Evolutionary conservation across 208 protist genomes (phyloP), one percentile per base, ranked within the genome.

Genomic region (Leishmania tropica): DNA sequence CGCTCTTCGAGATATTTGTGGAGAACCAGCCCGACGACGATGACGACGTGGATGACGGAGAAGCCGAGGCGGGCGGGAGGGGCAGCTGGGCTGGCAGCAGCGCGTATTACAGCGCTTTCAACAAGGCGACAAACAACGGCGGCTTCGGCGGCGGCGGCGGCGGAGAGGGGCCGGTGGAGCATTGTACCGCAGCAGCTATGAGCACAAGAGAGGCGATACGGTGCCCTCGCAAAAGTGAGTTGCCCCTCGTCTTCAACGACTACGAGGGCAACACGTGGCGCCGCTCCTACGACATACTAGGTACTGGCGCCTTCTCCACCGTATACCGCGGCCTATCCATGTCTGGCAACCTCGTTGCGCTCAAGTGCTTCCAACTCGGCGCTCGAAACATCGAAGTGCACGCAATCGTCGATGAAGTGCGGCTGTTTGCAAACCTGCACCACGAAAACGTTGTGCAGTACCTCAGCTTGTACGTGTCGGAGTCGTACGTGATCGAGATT

Each of bases 361-460:
- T 96, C 48, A 96, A 96, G 82, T 96, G 90, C 81, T 91, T 96
- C 47, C 85, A 85, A 40, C 85, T 96, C 1, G 78, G 87, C 21
- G 76, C 89, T 8, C 85, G 88, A 37, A 85, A 94, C 79, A 83
- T 93, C 65, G 85, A 93, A 67, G 71, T 90, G 60, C 71, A 87
- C 28, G 81, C 75, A 17, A 84, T 96, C 31, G 79, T 89, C 19
- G 86, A 91, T 19, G 95, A 97, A 81, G 79, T 97, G 51, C 84
- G 86, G 15, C 71, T 96, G 15, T 87, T 96, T 6, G 85, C 88
- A 31, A 88, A 87, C 40, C 81, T 96, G 48, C 81, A 90, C 24
- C 93, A 96, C 86, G 89, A 93, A 62, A 95, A 96, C 81, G 96
- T 97, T 84, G 93, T 96, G 62, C 86, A 94, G 77, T 96, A 96